These are phyloP conservation scores for Lantana camara DNA, from an alignment of 257 asterid genomes.

Conservation along the genomic window DNA sequence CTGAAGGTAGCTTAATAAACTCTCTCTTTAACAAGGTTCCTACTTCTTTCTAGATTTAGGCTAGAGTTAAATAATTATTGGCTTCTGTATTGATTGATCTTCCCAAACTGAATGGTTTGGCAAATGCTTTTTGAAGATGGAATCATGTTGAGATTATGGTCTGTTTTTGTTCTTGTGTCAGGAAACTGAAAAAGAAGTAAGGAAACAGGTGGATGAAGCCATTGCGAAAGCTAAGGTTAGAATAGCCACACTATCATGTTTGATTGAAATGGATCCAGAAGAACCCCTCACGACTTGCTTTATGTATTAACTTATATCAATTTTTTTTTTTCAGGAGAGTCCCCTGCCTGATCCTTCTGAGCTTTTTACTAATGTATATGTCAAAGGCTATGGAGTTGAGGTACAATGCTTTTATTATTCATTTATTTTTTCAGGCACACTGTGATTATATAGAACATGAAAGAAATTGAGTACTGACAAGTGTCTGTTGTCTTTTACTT, in stretches of 20 bases:
- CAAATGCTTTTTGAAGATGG: slow-evolving; percentile 9
- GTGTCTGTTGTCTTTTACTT: slow-evolving; percentile 7
- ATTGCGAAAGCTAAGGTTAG: slow-evolving; percentile 96
- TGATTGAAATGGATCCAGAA: slow-evolving; percentile 19
- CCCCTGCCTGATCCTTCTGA: slow-evolving; percentile 94
- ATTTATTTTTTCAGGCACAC: slow-evolving; percentile 2
- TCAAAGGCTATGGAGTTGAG: slow-evolving; percentile 84
- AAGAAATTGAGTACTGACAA: no score
- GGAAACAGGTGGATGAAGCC: slow-evolving; percentile 93
- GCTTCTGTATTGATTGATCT: background rate
- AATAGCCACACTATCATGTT: slow-evolving; percentile 23
- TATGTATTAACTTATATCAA: slow-evolving; percentile 17
- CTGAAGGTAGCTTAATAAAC: slow-evolving; percentile 58
- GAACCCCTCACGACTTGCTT: background rate
- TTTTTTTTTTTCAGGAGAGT: slow-evolving; percentile 70
- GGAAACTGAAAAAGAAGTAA: slow-evolving; percentile 86
- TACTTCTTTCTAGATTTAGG: background rate
- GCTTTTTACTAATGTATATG: slow-evolving; percentile 81
- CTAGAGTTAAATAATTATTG: background rate
- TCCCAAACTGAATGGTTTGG: background rate
- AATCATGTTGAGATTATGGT: background rate
- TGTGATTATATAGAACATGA: background rate
- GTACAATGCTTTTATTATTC: slow-evolving; percentile 42
- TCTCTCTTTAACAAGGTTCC: slow-evolving; percentile 12
- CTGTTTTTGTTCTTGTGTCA: slow-evolving; percentile 32